Base-by-base conservation (phyloP, 2,329 filamentous ascomycete genomes). In the Phialemoniopsis sp. region DNA sequence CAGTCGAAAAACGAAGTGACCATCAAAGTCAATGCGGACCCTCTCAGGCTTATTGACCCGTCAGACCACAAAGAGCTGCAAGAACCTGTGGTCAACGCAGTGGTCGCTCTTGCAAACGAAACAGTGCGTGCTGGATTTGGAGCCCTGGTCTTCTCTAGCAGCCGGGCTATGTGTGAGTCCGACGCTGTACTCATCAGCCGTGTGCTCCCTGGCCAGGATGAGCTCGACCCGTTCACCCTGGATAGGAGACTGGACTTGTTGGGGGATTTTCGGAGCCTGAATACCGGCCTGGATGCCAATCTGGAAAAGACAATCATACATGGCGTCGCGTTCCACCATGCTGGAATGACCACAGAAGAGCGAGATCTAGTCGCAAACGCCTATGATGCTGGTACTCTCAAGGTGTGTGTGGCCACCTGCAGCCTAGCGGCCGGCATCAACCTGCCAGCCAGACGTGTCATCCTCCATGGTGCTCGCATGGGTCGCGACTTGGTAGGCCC, bases 361-460 rank as follows among this genome's bases (percentile, higher is more conserved):
- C 73, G 85, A 36, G 84, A 88, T 36, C 62, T 89, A 8, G 73
- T 89, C 39, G 80, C 85, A 3, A 72, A 71, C 29, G 84, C 84
- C 12, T 89, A 88, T 47, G 85, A 89, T 53, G 58, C 65, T 30
- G 84, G 85, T 1, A 66, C 75, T 5, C 56, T 89, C 14, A 82
- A 83, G 48, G 78, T 88, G 1, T 81, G 87, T 38, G 79, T 88
- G 13, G 86, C 86, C 29, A 90, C 86, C 2, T 89, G 85, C 51
- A 88, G 84, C 54, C 71, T 90, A 41, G 86, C 86, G n/a, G 86
- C 85, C 13, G 86, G 86, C n/a, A 87, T 90, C 42, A 89, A 90
- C 58, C 64, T 90, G 52, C 76, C 76, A 13, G 86, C 86, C 8
- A 71, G 86, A 38, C 70, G 86, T 47, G 86, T 90, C 1, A 87